These are phyloP conservation scores for Rhizopogon rudus DNA, from an alignment of 768 basidiomycete species.

Conservation along the genomic window DNA sequence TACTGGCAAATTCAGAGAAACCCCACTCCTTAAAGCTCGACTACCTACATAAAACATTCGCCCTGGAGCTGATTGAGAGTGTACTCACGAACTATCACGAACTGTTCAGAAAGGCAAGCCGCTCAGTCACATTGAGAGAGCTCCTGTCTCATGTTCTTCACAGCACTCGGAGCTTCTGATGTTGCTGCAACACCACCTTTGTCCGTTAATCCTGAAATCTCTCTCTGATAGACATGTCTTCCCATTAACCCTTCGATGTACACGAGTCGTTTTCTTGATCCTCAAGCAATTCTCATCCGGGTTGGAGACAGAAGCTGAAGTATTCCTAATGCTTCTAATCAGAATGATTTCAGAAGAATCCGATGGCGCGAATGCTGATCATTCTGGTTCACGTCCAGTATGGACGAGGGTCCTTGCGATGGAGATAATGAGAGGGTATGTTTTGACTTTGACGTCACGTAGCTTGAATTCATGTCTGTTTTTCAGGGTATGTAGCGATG, in stretches of 20 bases:
- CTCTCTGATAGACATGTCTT: slow-evolving; percentile 81
- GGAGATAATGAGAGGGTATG: slow-evolving; percentile 87
- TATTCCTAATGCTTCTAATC: slow-evolving; percentile 75
- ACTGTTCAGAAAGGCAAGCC: slow-evolving; percentile 72
- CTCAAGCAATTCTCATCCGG: slow-evolving; percentile 87
- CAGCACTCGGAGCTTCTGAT: slow-evolving; percentile 82
- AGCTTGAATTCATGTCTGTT: not conserved
- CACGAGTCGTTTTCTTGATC: slow-evolving; percentile 89
- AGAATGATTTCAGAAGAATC: slow-evolving; percentile 55
- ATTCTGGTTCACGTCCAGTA: slow-evolving; percentile 41
- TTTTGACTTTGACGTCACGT: not conserved
- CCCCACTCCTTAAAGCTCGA: slow-evolving; percentile 81
- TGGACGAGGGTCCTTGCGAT: slow-evolving; percentile 93
- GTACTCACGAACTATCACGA: slow-evolving; percentile 89
- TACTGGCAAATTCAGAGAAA: slow-evolving; percentile 78
- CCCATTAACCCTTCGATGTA: slow-evolving; percentile 85
- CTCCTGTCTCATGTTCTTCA: slow-evolving; percentile 1
- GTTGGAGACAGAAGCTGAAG: slow-evolving; percentile 78
- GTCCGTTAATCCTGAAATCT: slow-evolving; percentile 82
- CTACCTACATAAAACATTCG: slow-evolving; percentile 86
- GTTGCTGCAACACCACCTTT: slow-evolving; percentile 86
- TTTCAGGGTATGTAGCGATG: slow-evolving; percentile 68
- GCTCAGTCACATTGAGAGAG: not conserved
- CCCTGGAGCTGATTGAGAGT: slow-evolving; percentile 95
- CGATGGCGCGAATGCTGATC: slow-evolving; percentile 22